Base-by-base conservation (phyloP, 192 early-diverging fungal species). In the Fimicolochytrium jonesii region DNA sequence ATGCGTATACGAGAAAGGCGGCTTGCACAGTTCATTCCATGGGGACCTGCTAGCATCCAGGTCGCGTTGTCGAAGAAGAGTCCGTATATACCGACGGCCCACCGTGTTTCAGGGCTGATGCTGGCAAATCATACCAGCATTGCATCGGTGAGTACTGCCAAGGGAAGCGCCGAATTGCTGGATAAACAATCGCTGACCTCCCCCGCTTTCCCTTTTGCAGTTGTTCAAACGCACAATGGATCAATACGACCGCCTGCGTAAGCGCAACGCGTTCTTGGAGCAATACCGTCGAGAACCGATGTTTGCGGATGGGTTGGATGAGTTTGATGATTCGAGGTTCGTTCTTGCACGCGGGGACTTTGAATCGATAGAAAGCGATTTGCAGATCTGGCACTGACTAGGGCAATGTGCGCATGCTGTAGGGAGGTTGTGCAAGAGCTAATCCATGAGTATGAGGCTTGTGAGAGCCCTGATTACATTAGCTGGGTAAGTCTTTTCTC, bases 41-140 rank as follows among this genome's bases (percentile, higher is more conserved):
- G 97, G 97, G 97, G 97, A 9, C 97, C 97, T 4, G 93, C 97
- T 13, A 92, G 90, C 69, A 97, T 99, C 64, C 97, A 99, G 69
- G 97, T 99, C 0, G 94, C 97, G 9, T 66, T 99, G 45, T 94
- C 94, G 2, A 86, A 87, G 39, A 93, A 93, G 67, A 92, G 89
- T 34, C 97, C 94, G 6, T 99, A 97, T 71, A 79, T 92, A 9
- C 90, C 88, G 50, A 90, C 93, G 5, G 81, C 88, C 34, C 94
- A 99, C 68, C 85, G 92, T 2, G 97, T 99, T 29, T 93, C 90
- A 41, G 97, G 97, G 2, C 77, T 99, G 44, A 99, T 99, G 97
- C 75, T 99, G 52, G 97, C 97, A 11, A 99, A 99, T 73, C 91
- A 99, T 60, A 99, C 97, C 1, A 90, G 91, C 66, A 94, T 95